A percentile compares a stretch with the other conserved stretches of the same genome.
These are phyloP conservation scores for Staphylotrichum longicolle DNA, from an alignment of 495 filamentous ascomycete species.

Conservation along the genomic window DNA sequence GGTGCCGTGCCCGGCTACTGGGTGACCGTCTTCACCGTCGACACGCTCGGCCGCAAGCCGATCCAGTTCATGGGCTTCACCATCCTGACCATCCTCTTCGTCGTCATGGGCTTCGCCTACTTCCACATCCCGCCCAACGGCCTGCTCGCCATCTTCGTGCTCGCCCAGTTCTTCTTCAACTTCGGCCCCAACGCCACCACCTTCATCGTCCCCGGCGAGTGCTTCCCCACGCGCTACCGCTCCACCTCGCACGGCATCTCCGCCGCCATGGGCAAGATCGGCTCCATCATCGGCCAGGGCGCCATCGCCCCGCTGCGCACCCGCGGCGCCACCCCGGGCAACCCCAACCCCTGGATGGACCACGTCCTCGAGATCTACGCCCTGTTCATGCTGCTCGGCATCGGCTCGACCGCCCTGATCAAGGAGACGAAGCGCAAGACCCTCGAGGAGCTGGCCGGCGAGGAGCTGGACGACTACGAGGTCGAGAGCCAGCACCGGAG, in stretches of 20 bases:
- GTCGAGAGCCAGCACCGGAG: background rate
- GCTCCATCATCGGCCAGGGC: slow-evolving; percentile 59
- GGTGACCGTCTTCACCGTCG: slow-evolving; percentile 66
- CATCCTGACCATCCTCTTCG: slow-evolving; percentile 69
- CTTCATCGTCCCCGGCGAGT: slow-evolving; percentile 87
- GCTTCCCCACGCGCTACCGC: slow-evolving; percentile 84
- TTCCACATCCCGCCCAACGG: slow-evolving; percentile 47
- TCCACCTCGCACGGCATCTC: slow-evolving; percentile 82
- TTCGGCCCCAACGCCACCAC: slow-evolving; percentile 84
- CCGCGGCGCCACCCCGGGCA: slow-evolving; percentile 39
- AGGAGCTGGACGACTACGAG: slow-evolving; percentile 29
- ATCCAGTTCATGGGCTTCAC: slow-evolving; percentile 77
- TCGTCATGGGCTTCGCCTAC: slow-evolving; percentile 70
- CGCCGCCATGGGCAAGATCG: slow-evolving; percentile 61
- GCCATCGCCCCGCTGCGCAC: slow-evolving; percentile 54
- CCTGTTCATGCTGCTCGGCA: slow-evolving; percentile 73
- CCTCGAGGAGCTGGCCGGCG: slow-evolving; percentile 57
- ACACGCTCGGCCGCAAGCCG: slow-evolving; percentile 71
- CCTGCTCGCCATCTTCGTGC: slow-evolving; percentile 71
- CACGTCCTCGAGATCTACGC: slow-evolving; percentile 80
- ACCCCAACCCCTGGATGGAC: slow-evolving; percentile 65
- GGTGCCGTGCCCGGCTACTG: slow-evolving; percentile 79
- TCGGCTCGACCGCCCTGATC: slow-evolving; percentile 64
- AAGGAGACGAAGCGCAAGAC: slow-evolving; percentile 75
- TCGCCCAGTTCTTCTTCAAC: slow-evolving; percentile 72